phyloP scores from a whole-genome alignment of 352 stramenopile genomes.

The Pythium monospermum region DNA sequence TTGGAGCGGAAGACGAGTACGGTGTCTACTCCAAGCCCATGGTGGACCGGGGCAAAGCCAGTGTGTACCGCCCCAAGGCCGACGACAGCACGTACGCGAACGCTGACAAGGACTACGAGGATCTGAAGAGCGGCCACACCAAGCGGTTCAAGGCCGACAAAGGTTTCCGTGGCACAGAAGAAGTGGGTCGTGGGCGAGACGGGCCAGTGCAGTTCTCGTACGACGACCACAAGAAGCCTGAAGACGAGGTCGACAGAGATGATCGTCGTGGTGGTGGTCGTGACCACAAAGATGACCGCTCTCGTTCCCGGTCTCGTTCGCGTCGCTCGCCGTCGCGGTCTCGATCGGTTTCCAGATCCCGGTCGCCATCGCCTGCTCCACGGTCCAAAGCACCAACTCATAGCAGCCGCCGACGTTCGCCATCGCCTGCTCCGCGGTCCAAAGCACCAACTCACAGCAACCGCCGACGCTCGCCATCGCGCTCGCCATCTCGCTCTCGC shows the following conservation, averaged over 20 bases:
- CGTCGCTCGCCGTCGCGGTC: constrained; percentile 27
- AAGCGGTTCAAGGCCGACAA: constrained; percentile 89
- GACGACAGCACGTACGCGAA: constrained; percentile 81
- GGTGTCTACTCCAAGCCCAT: constrained; percentile 98
- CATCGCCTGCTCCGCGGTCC: constrained; percentile 20
- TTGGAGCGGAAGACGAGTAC: constrained; percentile 98
- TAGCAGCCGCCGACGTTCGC: constrained; percentile 21
- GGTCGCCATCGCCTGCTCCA: constrained; percentile 21
- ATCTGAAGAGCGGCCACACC: constrained; percentile 77
- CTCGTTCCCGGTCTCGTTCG: constrained; percentile 8
- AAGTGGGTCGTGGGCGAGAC: constrained; percentile 48
- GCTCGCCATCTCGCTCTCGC: constrained; percentile 17
- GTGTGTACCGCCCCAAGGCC: constrained; percentile 87
- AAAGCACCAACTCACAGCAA: neutral
- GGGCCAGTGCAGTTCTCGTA: constrained; percentile 87
- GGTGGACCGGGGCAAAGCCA: constrained; percentile 88
- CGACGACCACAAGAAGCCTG: constrained; percentile 31
- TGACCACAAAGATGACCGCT: constrained; percentile 7
- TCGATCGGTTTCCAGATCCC: constrained; percentile 20
- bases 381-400: constrained; percentile 6
- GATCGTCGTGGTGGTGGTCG: constrained; percentile 14
- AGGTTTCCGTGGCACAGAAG: constrained; percentile 82
- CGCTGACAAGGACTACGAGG: constrained; percentile 87
- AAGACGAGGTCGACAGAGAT: constrained; percentile 28
- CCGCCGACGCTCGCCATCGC: constrained; percentile 20